Conservation (phyloP, 176 grass and related monocot genomes). For the Alloteropsis semialata region DNA sequence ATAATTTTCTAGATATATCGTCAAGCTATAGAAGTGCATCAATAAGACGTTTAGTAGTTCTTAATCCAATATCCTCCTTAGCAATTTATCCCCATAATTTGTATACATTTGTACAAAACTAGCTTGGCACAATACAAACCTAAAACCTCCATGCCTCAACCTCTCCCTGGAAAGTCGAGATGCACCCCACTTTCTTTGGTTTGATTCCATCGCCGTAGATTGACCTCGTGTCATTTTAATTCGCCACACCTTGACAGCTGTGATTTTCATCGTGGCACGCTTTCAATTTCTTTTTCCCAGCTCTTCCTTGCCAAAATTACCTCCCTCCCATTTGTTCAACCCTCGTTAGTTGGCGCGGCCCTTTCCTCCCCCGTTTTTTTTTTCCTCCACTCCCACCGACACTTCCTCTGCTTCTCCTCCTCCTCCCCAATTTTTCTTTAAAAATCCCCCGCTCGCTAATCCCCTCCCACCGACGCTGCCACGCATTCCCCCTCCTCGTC, state of each 20-base stretch:
- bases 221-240: neutral
- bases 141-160: too few relatives aligned
- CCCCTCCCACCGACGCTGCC: slow-evolving; percentile 28
- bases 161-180: neutral
- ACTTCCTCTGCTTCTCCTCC: neutral
- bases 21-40: neutral
- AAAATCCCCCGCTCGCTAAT: slow-evolving; percentile 26
- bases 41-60: neutral
- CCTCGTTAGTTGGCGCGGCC: slow-evolving; percentile 25
- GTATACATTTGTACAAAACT: too few relatives aligned
- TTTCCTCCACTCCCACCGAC: slow-evolving; percentile 27
- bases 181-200: neutral
- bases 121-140: neutral
- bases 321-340: neutral
- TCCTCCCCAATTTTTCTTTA: slow-evolving; percentile 17
- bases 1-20: neutral
- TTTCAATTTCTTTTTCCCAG: neutral
- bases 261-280: neutral
- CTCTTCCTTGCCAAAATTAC: neutral
- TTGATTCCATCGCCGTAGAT: neutral
- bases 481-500: slow-evolving; percentile 2
- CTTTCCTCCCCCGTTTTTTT: slow-evolving; percentile 17
- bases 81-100: neutral
- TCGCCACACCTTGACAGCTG: neutral
- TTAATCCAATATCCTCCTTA: neutral